These are phyloP conservation scores for Cladosporium cucumerinum DNA, from an alignment of 2,329 filamentous ascomycete genomes.

Conservation along the genomic window DNA sequence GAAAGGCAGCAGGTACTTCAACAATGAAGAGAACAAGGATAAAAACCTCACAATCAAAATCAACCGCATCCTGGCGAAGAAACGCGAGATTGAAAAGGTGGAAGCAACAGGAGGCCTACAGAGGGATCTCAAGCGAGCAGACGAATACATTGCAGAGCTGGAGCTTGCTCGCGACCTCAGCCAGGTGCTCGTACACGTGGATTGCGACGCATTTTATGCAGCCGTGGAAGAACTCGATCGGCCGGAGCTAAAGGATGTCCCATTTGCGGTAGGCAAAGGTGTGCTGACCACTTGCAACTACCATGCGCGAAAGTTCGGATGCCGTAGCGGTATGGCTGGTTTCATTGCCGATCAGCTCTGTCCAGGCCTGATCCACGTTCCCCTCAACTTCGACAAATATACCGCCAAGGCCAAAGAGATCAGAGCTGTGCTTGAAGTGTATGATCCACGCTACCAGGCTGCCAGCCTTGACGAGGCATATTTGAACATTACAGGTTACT, in stretches of 20 bases:
- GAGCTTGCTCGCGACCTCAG: conserved; percentile 76
- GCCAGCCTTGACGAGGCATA: conserved; percentile 97
- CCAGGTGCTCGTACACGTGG: conserved; percentile 84
- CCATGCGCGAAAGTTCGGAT: conserved; percentile 81
- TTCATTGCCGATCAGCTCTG: conserved; percentile 96
- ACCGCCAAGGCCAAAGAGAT: conserved; percentile 85
- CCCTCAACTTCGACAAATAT: conserved; percentile 88
- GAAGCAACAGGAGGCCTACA: conserved; percentile 58
- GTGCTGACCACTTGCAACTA: conserved; percentile 80
- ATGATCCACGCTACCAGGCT: conserved; percentile 87
- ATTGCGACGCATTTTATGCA: conserved; percentile 97
- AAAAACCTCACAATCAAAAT: conserved; percentile 83
- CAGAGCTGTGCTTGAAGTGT: conserved; percentile 74
- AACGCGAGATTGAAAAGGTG: conserved; percentile 68
- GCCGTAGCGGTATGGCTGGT: conserved; percentile 89
- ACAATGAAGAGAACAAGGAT: conserved; percentile 81
- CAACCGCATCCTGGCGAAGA: conserved; percentile 70
- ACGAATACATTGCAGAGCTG: conserved; percentile 75
- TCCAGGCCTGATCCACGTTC: conserved; percentile 76
- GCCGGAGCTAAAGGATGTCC: conserved; percentile 79
- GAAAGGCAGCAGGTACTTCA: conserved; percentile 95
- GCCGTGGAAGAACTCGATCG: conserved; percentile 75
- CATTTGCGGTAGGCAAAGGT: conserved; percentile 83
- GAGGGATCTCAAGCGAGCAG: conserved; percentile 69
- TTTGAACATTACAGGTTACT: conserved; percentile 87